A percentile compares a stretch with the other conserved stretches of the same genome.
Evolutionary conservation across 129 eudicot genomes (phyloP).

Genomic region (Flaveria trinervia): DNA sequence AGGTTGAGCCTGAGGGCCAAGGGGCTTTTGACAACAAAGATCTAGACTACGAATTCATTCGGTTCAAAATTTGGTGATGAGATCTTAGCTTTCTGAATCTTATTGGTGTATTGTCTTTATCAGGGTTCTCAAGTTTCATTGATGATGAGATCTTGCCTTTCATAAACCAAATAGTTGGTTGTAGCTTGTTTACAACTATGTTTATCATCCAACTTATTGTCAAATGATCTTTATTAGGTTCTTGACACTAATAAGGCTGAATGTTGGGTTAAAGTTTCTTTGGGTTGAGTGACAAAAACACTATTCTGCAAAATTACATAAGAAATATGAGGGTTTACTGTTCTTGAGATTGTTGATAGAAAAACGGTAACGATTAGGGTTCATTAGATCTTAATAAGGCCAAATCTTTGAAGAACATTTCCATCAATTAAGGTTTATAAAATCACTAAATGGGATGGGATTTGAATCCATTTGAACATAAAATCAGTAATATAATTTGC

Average conservation of each 20-base stretch:
- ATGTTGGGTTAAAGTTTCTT: background rate
- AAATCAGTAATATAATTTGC: too few species aligned
- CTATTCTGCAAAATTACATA: background rate
- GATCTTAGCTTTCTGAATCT: background rate
- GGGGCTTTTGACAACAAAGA: too few species aligned
- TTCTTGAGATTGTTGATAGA: too few species aligned
- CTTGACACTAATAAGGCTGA: too few species aligned
- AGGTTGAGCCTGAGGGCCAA: too few species aligned
- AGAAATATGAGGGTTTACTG: background rate
- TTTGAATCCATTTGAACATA: too few species aligned
- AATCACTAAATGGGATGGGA: too few species aligned
- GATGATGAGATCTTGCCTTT: background rate
- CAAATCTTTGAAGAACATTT: background rate
- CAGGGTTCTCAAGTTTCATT: background rate
- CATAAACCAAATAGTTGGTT: background rate
- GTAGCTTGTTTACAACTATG: background rate
- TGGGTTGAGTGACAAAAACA: background rate
- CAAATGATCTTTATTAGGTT: background rate
- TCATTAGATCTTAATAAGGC: background rate
- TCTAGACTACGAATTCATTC: background rate
- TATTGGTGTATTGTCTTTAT: conserved; percentile 1
- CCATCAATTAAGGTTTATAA: background rate
- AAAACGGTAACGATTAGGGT: too few species aligned
- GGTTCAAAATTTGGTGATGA: background rate
- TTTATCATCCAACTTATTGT: conserved; percentile 5